These are phyloP conservation scores for Wickerhamiella occidentalis DNA, from an alignment of 805 yeast species.

Conservation along the genomic window DNA sequence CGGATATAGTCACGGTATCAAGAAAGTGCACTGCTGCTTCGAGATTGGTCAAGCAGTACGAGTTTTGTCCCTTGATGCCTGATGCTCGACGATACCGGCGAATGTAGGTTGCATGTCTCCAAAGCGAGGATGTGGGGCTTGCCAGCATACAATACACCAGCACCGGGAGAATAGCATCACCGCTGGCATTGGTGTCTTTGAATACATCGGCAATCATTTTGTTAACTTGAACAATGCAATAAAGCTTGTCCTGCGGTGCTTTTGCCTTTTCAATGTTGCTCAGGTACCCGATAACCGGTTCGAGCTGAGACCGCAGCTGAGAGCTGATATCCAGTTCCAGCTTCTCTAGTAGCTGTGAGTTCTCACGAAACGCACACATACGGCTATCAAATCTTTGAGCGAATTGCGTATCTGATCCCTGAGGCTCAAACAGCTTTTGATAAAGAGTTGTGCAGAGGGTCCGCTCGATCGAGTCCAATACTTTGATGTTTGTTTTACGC, in stretches of 20 bases:
- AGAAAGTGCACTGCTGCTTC: slow-evolving; percentile 33
- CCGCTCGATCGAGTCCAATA: slow-evolving; percentile 29
- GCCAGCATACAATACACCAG: slow-evolving; percentile 28
- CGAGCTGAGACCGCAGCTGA: slow-evolving; percentile 12
- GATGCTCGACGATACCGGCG: slow-evolving; percentile 30
- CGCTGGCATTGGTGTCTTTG: slow-evolving; percentile 22
- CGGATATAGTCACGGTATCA: slow-evolving; percentile 25
- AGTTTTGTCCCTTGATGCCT: slow-evolving; percentile 29
- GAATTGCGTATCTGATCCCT: slow-evolving; percentile 16
- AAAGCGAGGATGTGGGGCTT: slow-evolving; percentile 25
- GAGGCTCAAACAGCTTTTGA: slow-evolving; percentile 26
- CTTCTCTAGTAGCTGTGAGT: slow-evolving; percentile 24
- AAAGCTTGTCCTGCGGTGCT: slow-evolving; percentile 29
- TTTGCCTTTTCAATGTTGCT: slow-evolving; percentile 22
- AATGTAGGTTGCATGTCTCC: slow-evolving; percentile 30
- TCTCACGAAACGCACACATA: slow-evolving; percentile 22
- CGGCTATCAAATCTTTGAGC: slow-evolving; percentile 22
- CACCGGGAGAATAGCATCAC: slow-evolving; percentile 32
- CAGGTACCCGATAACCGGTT: slow-evolving; percentile 14
- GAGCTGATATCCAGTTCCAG: slow-evolving; percentile 23
- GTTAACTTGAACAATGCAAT: slow-evolving; percentile 28
- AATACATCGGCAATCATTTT: slow-evolving; percentile 27
- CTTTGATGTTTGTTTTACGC: slow-evolving; percentile 13
- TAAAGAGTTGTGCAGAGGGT: slow-evolving; percentile 29
- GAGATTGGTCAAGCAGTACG: slow-evolving; percentile 33